These are phyloP conservation scores for Ilyonectria sp. DNA, from an alignment of 2,329 filamentous ascomycete genomes.

Conservation along the genomic window DNA sequence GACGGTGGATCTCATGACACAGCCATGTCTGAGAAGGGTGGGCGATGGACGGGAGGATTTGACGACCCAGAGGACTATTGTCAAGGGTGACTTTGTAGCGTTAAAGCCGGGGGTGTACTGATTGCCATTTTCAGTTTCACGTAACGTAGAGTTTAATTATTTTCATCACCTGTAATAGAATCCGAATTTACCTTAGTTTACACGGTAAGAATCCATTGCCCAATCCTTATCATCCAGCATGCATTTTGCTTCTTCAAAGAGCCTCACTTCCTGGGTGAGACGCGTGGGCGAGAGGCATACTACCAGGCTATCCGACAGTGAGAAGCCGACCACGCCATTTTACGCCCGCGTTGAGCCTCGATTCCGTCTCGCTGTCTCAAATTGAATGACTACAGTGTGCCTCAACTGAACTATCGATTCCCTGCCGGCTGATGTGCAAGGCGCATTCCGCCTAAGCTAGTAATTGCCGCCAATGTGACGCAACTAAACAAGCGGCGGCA, in stretches of 20 bases:
- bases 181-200: background rate
- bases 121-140: background rate
- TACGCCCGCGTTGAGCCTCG: background rate
- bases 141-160: background rate
- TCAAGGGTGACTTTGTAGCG: constrained; percentile 30
- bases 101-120: background rate
- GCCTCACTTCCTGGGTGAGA: background rate
- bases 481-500: background rate
- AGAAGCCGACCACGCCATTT: background rate
- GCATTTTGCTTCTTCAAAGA: background rate
- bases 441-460: background rate
- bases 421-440: background rate
- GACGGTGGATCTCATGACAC: constrained; percentile 30
- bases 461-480: background rate
- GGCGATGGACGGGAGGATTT: constrained; percentile 34
- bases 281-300: background rate
- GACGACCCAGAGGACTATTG: constrained; percentile 25
- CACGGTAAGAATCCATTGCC: background rate
- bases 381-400: too few species aligned
- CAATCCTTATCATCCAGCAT: background rate
- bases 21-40: constrained; percentile 31
- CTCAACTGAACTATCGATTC: background rate
- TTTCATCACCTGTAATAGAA: background rate
- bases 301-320: background rate
- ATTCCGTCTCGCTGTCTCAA: background rate